phyloP scores from a whole-genome alignment of 208 protist species.

The Acanthamoeba pearcei region DNA sequence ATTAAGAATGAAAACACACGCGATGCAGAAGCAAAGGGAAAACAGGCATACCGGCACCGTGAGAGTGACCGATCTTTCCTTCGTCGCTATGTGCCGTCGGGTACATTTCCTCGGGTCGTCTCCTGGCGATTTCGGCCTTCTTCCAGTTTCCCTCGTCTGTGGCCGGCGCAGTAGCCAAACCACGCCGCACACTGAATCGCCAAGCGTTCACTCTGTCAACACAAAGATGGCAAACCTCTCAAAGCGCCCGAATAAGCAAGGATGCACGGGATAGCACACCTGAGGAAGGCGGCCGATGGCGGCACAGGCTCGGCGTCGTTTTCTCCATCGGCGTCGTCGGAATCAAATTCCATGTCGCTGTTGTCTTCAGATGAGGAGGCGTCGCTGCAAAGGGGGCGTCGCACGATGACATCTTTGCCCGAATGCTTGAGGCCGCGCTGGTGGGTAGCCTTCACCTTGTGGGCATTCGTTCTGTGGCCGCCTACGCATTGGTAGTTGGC shows the following conservation, averaged over 20 bases:
- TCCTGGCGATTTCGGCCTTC: constrained; percentile 43
- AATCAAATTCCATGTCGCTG: neutral
- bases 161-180: neutral
- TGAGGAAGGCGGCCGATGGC: too few relatives aligned
- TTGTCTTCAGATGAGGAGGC: neutral
- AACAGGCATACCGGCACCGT: neutral
- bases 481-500: neutral
- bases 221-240: too few relatives aligned
- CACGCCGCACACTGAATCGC: neutral
- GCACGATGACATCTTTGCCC: neutral
- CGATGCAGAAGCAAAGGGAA: neutral
- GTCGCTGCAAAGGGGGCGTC: neutral
- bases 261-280: too few relatives aligned
- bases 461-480: neutral
- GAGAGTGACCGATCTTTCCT: neutral
- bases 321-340: neutral
- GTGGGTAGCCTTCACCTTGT: neutral
- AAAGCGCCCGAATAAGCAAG: too few relatives aligned
- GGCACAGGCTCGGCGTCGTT: neutral
- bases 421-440: neutral
- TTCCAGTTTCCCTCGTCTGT: neutral
- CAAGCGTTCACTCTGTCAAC: too few relatives aligned
- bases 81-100: neutral
- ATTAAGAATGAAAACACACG: neutral
- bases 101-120: constrained; percentile 49